Conservation (phyloP, 1,284 basidiomycete species). For the Albatrellus sp. region DNA sequence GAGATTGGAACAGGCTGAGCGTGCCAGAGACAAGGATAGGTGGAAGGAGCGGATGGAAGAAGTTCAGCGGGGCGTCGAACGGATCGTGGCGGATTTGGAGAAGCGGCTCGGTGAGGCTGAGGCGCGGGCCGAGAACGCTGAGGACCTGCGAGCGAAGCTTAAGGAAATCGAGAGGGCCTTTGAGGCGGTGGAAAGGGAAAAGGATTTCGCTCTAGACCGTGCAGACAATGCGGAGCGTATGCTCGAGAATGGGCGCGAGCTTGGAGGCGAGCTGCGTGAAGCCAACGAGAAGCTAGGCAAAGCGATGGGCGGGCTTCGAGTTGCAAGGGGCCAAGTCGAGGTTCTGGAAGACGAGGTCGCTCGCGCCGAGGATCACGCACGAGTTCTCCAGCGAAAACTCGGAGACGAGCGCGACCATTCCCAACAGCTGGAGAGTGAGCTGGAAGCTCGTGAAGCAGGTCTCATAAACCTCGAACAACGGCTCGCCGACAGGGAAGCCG, state of each 20-base stretch:
- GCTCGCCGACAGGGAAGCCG: slow-evolving; percentile 15
- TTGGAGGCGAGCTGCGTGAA: slow-evolving; percentile 50
- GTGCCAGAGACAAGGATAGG: slow-evolving; percentile 47
- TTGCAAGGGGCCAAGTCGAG: slow-evolving; percentile 40
- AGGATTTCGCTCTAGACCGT: slow-evolving; percentile 42
- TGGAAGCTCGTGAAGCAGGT: slow-evolving; percentile 21
- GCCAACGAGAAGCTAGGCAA: slow-evolving; percentile 46
- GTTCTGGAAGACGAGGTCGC: slow-evolving; percentile 44
- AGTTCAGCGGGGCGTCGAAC: slow-evolving; percentile 53
- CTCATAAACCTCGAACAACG: slow-evolving; percentile 18
- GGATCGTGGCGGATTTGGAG: slow-evolving; percentile 55
- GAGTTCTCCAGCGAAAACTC: slow-evolving; percentile 39
- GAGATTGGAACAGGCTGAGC: slow-evolving; percentile 39
- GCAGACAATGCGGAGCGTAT: slow-evolving; percentile 48
- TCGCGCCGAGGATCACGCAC: slow-evolving; percentile 33
- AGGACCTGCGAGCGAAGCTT: slow-evolving; percentile 29
- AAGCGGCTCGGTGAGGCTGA: slow-evolving; percentile 39
- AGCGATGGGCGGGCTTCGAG: slow-evolving; percentile 41
- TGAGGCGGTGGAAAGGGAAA: slow-evolving; percentile 39
- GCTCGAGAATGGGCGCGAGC: slow-evolving; percentile 46
- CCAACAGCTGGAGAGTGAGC: slow-evolving; percentile 22
- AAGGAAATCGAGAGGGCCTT: slow-evolving; percentile 27
- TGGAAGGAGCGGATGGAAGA: slow-evolving; percentile 60
- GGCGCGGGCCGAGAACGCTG: slow-evolving; percentile 24
- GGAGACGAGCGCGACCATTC: slow-evolving; percentile 32